Base-by-base conservation (phyloP, 2,329 filamentous ascomycete species). In the Colletotrichum phormii region DNA sequence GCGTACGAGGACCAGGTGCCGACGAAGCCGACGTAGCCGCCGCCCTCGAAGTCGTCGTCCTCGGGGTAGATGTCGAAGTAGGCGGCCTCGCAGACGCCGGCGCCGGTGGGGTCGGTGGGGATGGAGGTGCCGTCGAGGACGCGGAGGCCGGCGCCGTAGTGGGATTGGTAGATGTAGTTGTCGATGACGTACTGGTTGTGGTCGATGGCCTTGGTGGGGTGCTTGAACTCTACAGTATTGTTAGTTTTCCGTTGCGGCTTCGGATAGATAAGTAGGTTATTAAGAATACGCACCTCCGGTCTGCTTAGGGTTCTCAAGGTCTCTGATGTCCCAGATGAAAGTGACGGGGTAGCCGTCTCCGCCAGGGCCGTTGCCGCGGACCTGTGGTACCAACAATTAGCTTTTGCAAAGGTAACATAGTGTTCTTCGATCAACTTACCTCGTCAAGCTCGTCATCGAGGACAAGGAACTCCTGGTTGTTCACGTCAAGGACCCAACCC, bases 391-490 rank as follows among this genome's bases (percentile, higher is more conserved):
- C 42, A 11, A 49, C 3, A 5, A 11, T 49, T 49, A 49, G 42
- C 42, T 49, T 49, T 1, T 49, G 42, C 18, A n/a, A 9, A 11
- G 7, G 33, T 2, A 35, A 49, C 7, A 9, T 9, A 4, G 15
- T 11, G 4, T n/a, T 9, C 4, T 49, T 18, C 7, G 5, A 49
- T 49, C 3, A 22, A 49, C 42, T 5, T 49, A 49, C 42, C 80
- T 90, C 88, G 69, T 90, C 88, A 12, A 86, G 82, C 77, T 89
- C 88, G 74, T 89, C 87, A 74, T 89, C 87, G 5, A 88, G 77
- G 15, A 89, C 81, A 4, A 89, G 83, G 76, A 83, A 88, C 57
- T 84, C 84, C 53, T 85, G 80, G 64, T 79, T 84, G 42, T 82
- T 78, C 1, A 79, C 77, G 76, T 89, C 85, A 29, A 89, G 82